Evolutionary conservation across 305 asterid species (phyloP), one percentile per base, ranked within the genome.

Genomic region (Fraxinus baroniana): DNA sequence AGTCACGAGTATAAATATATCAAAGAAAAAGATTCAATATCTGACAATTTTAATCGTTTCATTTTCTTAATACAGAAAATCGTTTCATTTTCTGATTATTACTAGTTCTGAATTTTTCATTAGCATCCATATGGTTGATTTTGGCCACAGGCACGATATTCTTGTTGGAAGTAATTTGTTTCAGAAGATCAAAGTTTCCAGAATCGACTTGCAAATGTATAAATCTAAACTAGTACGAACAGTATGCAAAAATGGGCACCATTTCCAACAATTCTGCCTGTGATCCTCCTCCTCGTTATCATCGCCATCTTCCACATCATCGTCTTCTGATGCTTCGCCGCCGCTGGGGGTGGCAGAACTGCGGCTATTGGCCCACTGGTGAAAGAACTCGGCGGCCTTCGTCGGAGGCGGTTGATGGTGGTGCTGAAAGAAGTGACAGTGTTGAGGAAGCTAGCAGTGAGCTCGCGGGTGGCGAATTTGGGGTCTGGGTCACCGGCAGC

Each of bases 381-480:
- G 90, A 84, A 88, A 87, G 26, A 85, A 88, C n/a, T 86, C 89
- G 10, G 88, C 73, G 17, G 87, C 46, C 74, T 80, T 90, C 3
- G 80, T 88, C 70, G 49, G 49, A 49, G 78, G 57, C 18, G 35
- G 4, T 44, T 46, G 30, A 15, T 89, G 86, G 49, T 80, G 91
- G 71, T 85, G 82, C 62, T 79, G 85, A 85, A 88, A 92, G 83
- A 83, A 90, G 83, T 87, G 89, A 78, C 78, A 92, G 85, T 86
- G 83, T 91, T 93, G 35, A 89, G 83, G 89, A 92, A 91, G 86
- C 90, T 85, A 37, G 92, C 87, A 24, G 93, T 90, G 79, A 94
- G 94, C 91, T 91, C 96, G 15, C 94, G 89, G 20, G 97, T 92
- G 46, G 91, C 82, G 17, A 91, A 44, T 84, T 90, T 91, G 17